Evolutionary conservation across 768 basidiomycete species (phyloP), one percentile per base, ranked within the genome.

Genomic region (Royoungia palumana): DNA sequence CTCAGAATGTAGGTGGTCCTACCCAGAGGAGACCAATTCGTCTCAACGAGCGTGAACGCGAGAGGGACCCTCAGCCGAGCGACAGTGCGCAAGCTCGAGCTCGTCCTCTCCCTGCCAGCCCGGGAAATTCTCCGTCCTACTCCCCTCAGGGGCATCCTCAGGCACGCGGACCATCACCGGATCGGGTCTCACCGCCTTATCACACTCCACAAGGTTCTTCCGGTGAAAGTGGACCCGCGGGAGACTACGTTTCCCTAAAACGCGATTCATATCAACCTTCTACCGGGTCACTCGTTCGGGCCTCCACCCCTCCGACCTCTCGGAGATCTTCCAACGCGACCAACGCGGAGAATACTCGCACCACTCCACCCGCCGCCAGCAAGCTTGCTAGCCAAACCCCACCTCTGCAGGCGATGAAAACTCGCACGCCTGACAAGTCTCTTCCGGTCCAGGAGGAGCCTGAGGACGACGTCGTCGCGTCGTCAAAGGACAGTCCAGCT

Each of bases 361-460:
- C 54, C 5, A 69, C 73, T 0, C 73, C 74, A 19, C 71, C 73
- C 25, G 64, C 66, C 0, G 57, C 50, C 35, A 61, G 67, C 61
- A 66, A 71, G 53, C 64, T 74, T 49, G 67, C 73, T 22, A 78
- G 70, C 36, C 79, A 81, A 55, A 80, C 82, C 0, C 78, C 82
- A 0, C 81, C 83, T 16, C 53, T 76, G 45, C 82, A 81, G 58
- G 63, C 73, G 10, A 72, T 77, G 57, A 64, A 62, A 61, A 71
- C 76, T 6, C 80, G 83, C 19, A 80, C 81, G 19, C 81, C 87
- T 2, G 86, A 87, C 63, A 75, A 85, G 28, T 86, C 86, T 14
- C 72, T 89, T 21, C 87, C 87, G 17, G 77, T 88, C 3, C 87
- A 89, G 63, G 87, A 89, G 61, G 86, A 87, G 52, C 75, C 76